Conservation (phyloP, 129 eudicot genomes). For the Artemisia annua region DNA sequence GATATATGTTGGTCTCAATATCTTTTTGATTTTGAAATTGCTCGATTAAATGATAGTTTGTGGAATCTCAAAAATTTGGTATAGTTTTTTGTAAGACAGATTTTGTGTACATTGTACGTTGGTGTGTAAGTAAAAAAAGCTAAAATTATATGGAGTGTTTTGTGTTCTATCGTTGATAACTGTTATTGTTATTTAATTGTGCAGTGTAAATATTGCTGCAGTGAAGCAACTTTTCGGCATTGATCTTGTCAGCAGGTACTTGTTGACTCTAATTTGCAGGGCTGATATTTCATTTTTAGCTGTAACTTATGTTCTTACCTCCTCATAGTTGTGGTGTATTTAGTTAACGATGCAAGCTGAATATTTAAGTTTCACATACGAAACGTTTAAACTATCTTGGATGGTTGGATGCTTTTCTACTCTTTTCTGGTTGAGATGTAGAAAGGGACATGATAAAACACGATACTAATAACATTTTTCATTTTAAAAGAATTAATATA, state of each 20-base stretch:
- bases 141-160: constrained; percentile 4
- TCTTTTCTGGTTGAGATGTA: constrained; percentile 7
- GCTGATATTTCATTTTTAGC: constrained; percentile 10
- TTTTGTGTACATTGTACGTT: not conserved
- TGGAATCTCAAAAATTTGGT: not conserved
- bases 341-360: not conserved
- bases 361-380: not conserved
- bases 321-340: not conserved
- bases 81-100: not conserved
- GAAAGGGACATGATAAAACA: not conserved
- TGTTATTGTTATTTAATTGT: constrained; percentile 19
- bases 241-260: constrained; percentile 88
- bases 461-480: not conserved
- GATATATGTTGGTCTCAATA: not conserved
- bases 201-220: constrained; percentile 67
- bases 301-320: not conserved
- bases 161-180: constrained; percentile 11
- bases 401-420: not conserved
- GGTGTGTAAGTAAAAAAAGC: not conserved
- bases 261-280: constrained; percentile 3
- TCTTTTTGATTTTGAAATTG: not conserved
- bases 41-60: not conserved
- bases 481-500: too few relatives aligned
- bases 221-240: constrained; percentile 89
- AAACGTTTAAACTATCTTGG: not conserved